Evolutionary conservation across 306 rosid genomes (phyloP).

Genomic region (Sphenostylis stenocarpa): DNA sequence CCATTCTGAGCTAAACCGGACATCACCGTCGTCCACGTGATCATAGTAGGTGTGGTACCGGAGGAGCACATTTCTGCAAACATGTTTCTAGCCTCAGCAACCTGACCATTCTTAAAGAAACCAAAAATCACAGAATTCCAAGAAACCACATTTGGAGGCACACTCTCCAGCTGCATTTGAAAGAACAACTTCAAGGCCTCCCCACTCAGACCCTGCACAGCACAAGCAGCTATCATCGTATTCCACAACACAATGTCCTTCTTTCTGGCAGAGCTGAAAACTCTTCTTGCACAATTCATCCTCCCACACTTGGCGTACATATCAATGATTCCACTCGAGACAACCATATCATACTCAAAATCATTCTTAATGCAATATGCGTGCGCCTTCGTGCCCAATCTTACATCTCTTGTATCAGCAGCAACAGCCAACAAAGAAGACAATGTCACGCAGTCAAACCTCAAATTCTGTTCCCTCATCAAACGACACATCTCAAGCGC

Average conservation of each 20-base stretch:
- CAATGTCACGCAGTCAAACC: slow-evolving; percentile 73
- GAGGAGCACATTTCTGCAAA: slow-evolving; percentile 63
- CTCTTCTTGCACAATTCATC: slow-evolving; percentile 55
- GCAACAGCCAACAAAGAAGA: slow-evolving; percentile 65
- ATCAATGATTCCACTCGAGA: slow-evolving; percentile 58
- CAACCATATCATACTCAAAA: slow-evolving; percentile 61
- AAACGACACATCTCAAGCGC: slow-evolving; percentile 51
- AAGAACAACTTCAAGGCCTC: slow-evolving; percentile 76
- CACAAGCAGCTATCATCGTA: slow-evolving; percentile 74
- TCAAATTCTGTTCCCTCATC: slow-evolving; percentile 58
- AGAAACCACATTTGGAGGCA: slow-evolving; percentile 67
- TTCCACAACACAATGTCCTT: slow-evolving; percentile 81
- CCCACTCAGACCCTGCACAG: slow-evolving; percentile 67
- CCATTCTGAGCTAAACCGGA: slow-evolving; percentile 72
- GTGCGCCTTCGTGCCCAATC: slow-evolving; percentile 68
- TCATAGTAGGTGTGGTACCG: slow-evolving; percentile 54
- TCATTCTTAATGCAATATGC: slow-evolving; percentile 65
- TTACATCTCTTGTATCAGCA: slow-evolving; percentile 51
- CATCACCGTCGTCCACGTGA: slow-evolving; percentile 77
- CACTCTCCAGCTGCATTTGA: slow-evolving; percentile 73
- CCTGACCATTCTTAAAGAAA: slow-evolving; percentile 72
- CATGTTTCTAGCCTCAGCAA: slow-evolving; percentile 59
- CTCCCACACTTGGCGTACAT: slow-evolving; percentile 78
- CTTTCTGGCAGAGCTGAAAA: slow-evolving; percentile 40
- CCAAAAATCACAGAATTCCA: slow-evolving; percentile 79